Percentiles rank a stretch among this genome's conserved stretches.
These are phyloP conservation scores for Penicillium maclennaniae DNA, from an alignment of 495 filamentous ascomycete species.

Conservation along the genomic window DNA sequence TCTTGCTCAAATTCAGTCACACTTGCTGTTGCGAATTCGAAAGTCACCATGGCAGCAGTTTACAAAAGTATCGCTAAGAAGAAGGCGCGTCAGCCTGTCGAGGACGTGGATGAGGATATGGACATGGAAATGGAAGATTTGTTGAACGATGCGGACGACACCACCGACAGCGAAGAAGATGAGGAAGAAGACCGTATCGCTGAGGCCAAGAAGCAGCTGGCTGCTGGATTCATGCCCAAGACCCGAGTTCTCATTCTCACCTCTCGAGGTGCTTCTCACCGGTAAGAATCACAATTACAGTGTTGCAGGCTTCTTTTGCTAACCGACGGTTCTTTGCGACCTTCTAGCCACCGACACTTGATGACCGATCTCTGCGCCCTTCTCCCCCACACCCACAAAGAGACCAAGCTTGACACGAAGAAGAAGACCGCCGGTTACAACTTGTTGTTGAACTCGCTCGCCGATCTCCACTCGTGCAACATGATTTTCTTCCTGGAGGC, in stretches of 20 bases:
- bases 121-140: conserved; percentile 40
- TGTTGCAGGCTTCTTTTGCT: background rate
- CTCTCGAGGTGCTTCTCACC: conserved; percentile 83
- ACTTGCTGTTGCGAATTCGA: conserved; percentile 6
- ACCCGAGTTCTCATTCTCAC: conserved; percentile 84
- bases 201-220: conserved; percentile 38
- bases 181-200: conserved; percentile 29
- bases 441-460: conserved; percentile 89
- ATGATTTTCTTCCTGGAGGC: conserved; percentile 97
- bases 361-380: conserved; percentile 85
- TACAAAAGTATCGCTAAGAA: conserved; percentile 87
- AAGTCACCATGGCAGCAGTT: conserved; percentile 75
- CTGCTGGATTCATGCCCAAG: conserved; percentile 44
- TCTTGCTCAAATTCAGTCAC: conserved; percentile 9
- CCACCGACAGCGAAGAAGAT: conserved; percentile 46
- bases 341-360: conserved; percentile 78
- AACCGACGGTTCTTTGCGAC: conserved; percentile 11
- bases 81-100: conserved; percentile 31
- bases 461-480: conserved; percentile 98
- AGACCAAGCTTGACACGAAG: conserved; percentile 95
- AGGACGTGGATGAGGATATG: conserved; percentile 33
- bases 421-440: conserved; percentile 68
- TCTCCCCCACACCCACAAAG: conserved; percentile 87
- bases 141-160: conserved; percentile 41
- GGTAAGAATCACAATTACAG: conserved; percentile 47